A percentile compares a stretch with the other conserved stretches of the same genome.
These are phyloP conservation scores for Colletotrichum plurivorum DNA, from an alignment of 2,329 filamentous ascomycete species.

Conservation along the genomic window DNA sequence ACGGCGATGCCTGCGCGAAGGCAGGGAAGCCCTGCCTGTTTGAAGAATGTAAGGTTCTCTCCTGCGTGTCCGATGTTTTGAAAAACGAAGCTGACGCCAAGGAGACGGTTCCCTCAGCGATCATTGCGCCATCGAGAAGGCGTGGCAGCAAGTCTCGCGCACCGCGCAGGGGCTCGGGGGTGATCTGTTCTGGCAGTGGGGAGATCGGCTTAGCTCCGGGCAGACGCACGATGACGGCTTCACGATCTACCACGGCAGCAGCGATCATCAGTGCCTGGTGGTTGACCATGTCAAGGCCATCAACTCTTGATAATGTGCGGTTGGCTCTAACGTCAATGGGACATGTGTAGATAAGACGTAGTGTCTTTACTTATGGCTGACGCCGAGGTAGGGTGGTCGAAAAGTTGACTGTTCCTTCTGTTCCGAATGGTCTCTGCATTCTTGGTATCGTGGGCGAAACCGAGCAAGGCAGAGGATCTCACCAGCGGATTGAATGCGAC, in stretches of 20 bases:
- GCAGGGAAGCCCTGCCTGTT: conserved; percentile 25
- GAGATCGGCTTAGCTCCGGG: conserved; percentile 51
- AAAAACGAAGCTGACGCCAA: conserved; percentile 12
- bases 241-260: conserved; percentile 56
- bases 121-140: conserved; percentile 61
- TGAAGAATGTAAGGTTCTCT: conserved; percentile 22
- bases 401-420: no score
- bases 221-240: conserved; percentile 54
- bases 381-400: no score
- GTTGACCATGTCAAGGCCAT: conserved; percentile 48
- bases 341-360: no score
- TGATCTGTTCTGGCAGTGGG: conserved; percentile 52
- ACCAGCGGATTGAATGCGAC: no score
- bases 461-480: no score
- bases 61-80: background rate
- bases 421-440: no score
- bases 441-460: no score
- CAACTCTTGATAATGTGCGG: background rate
- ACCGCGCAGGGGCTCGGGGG: conserved; percentile 43
- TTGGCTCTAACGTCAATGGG: no score
- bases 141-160: conserved; percentile 48
- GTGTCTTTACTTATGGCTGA: no score
- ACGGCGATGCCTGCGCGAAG: conserved; percentile 17
- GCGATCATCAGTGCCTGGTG: conserved; percentile 55
- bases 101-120: conserved; percentile 17